Evolutionary conservation across 2,329 filamentous ascomycete species (phyloP).

Genomic region (Saccharata proteae): DNA sequence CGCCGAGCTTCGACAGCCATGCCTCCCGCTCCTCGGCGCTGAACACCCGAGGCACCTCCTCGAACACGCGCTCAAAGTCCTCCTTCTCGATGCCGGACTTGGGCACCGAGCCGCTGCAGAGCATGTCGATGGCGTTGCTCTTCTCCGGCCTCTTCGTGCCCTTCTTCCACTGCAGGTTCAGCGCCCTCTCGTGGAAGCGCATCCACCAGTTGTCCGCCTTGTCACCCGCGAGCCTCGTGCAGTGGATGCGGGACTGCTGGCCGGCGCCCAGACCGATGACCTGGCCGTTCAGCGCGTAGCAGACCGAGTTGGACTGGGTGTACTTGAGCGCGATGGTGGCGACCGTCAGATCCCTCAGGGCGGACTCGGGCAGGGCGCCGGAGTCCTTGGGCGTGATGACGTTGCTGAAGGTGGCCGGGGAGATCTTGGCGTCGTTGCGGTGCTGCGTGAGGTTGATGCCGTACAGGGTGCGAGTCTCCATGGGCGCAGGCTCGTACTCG

Average conservation of each 20-base stretch:
- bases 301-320: slow-evolving; percentile 98
- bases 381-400: slow-evolving; percentile 79
- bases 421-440: slow-evolving; percentile 84
- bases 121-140: slow-evolving; percentile 93
- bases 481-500: slow-evolving; percentile 60
- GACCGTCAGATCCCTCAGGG: slow-evolving; percentile 80
- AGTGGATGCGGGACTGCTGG: slow-evolving; percentile 96
- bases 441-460: slow-evolving; percentile 80
- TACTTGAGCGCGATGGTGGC: slow-evolving; percentile 97
- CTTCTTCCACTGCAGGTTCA: slow-evolving; percentile 92
- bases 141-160: slow-evolving; percentile 94
- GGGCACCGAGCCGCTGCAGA: slow-evolving; percentile 83
- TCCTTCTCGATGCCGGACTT: slow-evolving; percentile 72
- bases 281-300: slow-evolving; percentile 90
- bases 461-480: slow-evolving; percentile 79
- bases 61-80: slow-evolving; percentile 80
- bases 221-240: slow-evolving; percentile 90
- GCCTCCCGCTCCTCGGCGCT: slow-evolving; percentile 70
- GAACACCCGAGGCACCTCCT: slow-evolving; percentile 75
- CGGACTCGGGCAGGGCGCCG: slow-evolving; percentile 59
- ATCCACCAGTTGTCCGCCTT: slow-evolving; percentile 99
- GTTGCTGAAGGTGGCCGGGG: slow-evolving; percentile 69
- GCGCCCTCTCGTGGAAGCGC: slow-evolving; percentile 84
- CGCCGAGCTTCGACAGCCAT: slow-evolving; percentile 71
- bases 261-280: slow-evolving; percentile 89